Conservation (phyloP, 352 stramenopile genomes). For the Elongisporangium senticosum region DNA sequence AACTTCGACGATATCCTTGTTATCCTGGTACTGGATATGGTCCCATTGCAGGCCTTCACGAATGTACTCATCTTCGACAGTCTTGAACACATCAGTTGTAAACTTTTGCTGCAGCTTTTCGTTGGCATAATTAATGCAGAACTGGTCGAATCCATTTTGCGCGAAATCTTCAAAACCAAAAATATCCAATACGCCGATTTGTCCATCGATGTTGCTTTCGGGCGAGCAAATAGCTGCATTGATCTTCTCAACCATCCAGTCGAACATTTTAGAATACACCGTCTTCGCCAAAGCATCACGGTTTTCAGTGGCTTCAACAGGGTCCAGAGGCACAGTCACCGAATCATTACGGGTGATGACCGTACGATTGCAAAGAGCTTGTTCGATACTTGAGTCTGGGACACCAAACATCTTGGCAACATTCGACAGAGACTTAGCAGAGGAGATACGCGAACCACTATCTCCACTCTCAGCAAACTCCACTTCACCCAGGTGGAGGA, state of each 20-base stretch:
- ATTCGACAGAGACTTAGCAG: conserved; percentile 42
- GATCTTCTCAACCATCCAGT: conserved; percentile 95
- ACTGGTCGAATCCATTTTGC: conserved; percentile 91
- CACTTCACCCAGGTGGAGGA: conserved; percentile 96
- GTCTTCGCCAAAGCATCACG: conserved; percentile 95
- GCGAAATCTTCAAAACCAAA: conserved; percentile 99
- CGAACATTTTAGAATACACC: conserved; percentile 97
- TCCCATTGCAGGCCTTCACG: conserved; percentile 96
- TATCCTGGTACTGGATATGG: conserved; percentile 98
- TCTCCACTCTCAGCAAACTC: conserved; percentile 81
- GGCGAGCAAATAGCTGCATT: conserved; percentile 82
- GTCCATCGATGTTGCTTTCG: conserved; percentile 56
- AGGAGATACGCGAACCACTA: conserved; percentile 69
- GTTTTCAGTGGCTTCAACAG: conserved; percentile 90
- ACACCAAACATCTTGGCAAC: conserved; percentile 91
- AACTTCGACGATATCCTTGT: conserved; percentile 96
- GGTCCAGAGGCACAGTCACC: conserved; percentile 79
- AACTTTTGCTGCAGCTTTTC: conserved; percentile 92
- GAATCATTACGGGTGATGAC: conserved; percentile 88
- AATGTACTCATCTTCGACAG: conserved; percentile 98
- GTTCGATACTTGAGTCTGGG: conserved; percentile 76
- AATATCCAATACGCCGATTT: conserved; percentile 98
- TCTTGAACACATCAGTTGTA: conserved; percentile 95
- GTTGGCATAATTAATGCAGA: conserved; percentile 93
- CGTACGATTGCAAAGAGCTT: conserved; percentile 89